Evolutionary conservation across 805 yeast genomes (phyloP).

Genomic region (Cyberlindnera euphorbiae): DNA sequence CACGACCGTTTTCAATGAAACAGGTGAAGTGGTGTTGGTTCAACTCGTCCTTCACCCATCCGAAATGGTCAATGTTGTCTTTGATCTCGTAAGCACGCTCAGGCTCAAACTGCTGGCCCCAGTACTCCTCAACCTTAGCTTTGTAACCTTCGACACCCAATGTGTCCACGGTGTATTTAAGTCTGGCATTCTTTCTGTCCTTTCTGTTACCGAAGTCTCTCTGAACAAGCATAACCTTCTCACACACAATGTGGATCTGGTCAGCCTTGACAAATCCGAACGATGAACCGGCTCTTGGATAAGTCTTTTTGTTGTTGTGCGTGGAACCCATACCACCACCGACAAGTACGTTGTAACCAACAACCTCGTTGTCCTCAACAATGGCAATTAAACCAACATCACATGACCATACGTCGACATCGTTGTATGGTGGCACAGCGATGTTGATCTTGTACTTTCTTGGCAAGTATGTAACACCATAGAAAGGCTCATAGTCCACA

Average conservation of each 20-base stretch:
- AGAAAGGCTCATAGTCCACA: constrained; percentile 80
- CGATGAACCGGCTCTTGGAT: constrained; percentile 89
- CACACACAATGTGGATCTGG: constrained; percentile 73
- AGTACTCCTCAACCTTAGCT: constrained; percentile 72
- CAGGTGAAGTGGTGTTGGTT: constrained; percentile 88
- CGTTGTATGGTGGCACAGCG: constrained; percentile 93
- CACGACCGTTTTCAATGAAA: constrained; percentile 94
- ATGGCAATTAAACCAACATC: constrained; percentile 92
- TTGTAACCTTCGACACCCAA: constrained; percentile 85
- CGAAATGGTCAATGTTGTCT: constrained; percentile 86
- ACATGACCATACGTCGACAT: constrained; percentile 93
- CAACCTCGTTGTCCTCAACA: constrained; percentile 53
- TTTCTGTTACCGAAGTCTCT: constrained; percentile 93
- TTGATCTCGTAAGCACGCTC: constrained; percentile 72
- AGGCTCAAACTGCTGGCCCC: constrained; percentile 71
- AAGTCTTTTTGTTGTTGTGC: constrained; percentile 93
- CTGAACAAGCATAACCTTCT: constrained; percentile 89
- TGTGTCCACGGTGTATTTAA: constrained; percentile 94
- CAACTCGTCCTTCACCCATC: constrained; percentile 86
- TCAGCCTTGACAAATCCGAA: constrained; percentile 72
- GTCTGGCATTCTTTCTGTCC: constrained; percentile 95
- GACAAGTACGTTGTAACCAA: constrained; percentile 83
- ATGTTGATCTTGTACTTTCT: constrained; percentile 94
- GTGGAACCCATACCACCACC: constrained; percentile 99
- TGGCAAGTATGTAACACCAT: constrained; percentile 84